A percentile compares a stretch with the other conserved stretches of the same genome.
Conservation (phyloP, 768 basidiomycete genomes). For the Mrakia gelida region DNA sequence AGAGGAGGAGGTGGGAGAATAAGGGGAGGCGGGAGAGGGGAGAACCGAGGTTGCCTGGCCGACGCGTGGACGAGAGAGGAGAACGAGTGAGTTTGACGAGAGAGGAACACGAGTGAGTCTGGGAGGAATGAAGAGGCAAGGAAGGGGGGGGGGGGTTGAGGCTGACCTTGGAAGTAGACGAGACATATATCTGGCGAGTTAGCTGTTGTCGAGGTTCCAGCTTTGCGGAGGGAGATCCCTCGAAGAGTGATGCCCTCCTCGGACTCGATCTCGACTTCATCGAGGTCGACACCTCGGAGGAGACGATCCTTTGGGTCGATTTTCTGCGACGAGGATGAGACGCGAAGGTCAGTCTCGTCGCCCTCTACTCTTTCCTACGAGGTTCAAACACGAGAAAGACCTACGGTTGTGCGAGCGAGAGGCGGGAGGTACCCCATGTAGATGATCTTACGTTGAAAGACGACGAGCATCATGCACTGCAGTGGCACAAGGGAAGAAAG, state of each 20-base stretch:
- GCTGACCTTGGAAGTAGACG: constrained; percentile 47
- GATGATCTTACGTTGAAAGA: constrained; percentile 51
- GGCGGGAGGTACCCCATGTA: constrained; percentile 54
- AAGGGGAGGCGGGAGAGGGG: constrained; percentile 51
- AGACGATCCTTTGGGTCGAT: constrained; percentile 11
- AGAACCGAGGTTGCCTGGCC: constrained; percentile 53
- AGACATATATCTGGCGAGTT: constrained; percentile 41
- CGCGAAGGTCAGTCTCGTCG: neutral
- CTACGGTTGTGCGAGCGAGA: constrained; percentile 41
- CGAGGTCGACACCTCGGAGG: constrained; percentile 38
- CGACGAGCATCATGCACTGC: constrained; percentile 52
- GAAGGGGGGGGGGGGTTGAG: too few species aligned
- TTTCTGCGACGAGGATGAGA: neutral
- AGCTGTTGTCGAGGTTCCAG: neutral
- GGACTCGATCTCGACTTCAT: constrained; percentile 42
- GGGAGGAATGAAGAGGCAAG: too few species aligned
- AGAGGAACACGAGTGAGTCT: too few species aligned
- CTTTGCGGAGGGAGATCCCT: constrained; percentile 38
- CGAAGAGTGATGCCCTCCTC: constrained; percentile 35
- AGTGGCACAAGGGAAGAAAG: neutral
- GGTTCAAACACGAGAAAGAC: neutral
- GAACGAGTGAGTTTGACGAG: neutral
- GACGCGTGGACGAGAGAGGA: neutral
- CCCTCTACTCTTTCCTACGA: too few species aligned
- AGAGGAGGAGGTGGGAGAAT: constrained; percentile 43